Conservation (phyloP, 1,284 basidiomycete genomes). For the Ganoderma meredithae region DNA sequence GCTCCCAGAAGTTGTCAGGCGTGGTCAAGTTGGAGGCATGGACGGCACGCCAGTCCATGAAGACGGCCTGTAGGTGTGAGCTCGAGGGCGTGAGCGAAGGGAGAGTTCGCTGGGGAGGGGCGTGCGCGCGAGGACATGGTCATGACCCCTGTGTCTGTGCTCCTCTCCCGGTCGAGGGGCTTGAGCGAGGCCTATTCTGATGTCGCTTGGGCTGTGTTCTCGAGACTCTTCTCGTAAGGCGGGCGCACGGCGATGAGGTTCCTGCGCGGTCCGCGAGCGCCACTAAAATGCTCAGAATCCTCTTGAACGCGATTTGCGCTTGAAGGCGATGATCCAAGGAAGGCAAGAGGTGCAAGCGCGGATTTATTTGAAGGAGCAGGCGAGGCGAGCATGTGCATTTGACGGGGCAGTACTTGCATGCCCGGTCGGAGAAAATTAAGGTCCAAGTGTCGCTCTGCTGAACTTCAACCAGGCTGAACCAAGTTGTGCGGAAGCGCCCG, state of each 20-base stretch:
- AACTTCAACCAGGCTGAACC: too few relatives aligned
- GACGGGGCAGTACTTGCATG: background rate
- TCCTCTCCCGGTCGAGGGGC: conserved; percentile 6
- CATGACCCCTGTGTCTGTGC: background rate
- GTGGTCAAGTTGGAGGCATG: conserved; percentile 13
- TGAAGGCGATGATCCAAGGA: background rate
- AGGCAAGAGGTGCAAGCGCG: too few relatives aligned
- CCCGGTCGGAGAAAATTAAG: background rate
- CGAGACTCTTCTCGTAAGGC: conserved; percentile 5
- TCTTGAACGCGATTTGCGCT: background rate
- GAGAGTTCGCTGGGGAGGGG: background rate
- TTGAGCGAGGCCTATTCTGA: background rate
- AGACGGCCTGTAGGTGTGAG: background rate
- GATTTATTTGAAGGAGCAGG: background rate
- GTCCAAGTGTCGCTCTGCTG: background rate
- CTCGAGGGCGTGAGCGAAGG: background rate
- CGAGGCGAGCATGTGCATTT: background rate
- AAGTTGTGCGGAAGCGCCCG: background rate
- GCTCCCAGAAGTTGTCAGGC: conserved; percentile 8
- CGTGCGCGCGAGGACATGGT: conserved; percentile 1
- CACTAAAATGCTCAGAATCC: background rate
- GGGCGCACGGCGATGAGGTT: background rate
- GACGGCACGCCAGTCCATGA: conserved; percentile 18
- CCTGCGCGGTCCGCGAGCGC: conserved; percentile 12
- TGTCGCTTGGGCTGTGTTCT: conserved; percentile 12